A percentile compares a stretch with the other conserved stretches of the same genome.
Conservation (phyloP, 495 filamentous ascomycete genomes). For the Penicillium coprophilum region DNA sequence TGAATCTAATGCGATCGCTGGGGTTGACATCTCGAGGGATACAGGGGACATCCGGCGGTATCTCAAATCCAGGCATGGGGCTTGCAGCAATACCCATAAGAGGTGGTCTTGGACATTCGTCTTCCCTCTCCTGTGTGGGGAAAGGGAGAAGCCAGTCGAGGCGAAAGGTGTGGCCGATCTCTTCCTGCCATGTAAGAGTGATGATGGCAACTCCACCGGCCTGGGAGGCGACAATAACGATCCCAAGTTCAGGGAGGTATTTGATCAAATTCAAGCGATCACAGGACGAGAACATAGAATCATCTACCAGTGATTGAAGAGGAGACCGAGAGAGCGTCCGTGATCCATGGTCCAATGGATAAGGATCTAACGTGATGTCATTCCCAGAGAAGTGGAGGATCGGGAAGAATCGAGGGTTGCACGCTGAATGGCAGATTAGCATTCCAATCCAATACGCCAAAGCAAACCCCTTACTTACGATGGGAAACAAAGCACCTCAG, state of each 20-base stretch:
- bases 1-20: slow-evolving; percentile 34
- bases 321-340: slow-evolving; percentile 48
- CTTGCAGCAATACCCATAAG: slow-evolving; percentile 58
- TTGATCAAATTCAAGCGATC: slow-evolving; percentile 76
- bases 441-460: neutral
- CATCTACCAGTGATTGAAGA: slow-evolving; percentile 39
- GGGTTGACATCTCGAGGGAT: slow-evolving; percentile 32
- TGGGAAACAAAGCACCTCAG: neutral
- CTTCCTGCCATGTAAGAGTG: slow-evolving; percentile 57
- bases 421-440: slow-evolving; percentile 12
- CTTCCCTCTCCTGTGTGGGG: slow-evolving; percentile 42
- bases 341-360: slow-evolving; percentile 44
- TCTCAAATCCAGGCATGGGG: slow-evolving; percentile 61
- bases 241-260: slow-evolving; percentile 73
- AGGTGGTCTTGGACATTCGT: slow-evolving; percentile 42
- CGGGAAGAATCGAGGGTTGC: slow-evolving; percentile 33
- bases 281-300: slow-evolving; percentile 41
- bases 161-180: slow-evolving; percentile 45
- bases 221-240: slow-evolving; percentile 72
- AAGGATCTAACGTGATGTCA: slow-evolving; percentile 57
- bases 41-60: slow-evolving; percentile 38
- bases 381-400: slow-evolving; percentile 60
- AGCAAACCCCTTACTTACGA: slow-evolving; percentile 14
- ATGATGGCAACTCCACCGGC: slow-evolving; percentile 74
- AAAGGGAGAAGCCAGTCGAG: slow-evolving; percentile 60